Evolutionary conservation across 2,329 filamentous ascomycete genomes (phyloP).

Genomic region (Trichoderma koningii): DNA sequence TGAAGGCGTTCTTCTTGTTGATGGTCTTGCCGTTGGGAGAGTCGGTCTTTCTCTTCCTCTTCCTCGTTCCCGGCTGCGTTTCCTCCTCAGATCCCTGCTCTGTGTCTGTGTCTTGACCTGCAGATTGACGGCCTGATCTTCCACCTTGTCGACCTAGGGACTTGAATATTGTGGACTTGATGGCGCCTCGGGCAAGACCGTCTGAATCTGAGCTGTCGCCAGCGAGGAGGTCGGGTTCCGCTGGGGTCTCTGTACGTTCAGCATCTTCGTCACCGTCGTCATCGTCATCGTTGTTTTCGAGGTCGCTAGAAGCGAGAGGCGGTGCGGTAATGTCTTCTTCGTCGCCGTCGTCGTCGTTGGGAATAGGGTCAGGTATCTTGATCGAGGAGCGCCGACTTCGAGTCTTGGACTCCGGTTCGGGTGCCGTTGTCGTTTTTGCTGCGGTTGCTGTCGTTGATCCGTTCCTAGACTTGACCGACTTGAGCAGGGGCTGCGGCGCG

Average conservation of each 20-base stretch:
- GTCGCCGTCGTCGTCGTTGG: constrained; percentile 6
- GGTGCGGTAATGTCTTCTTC: constrained; percentile 29
- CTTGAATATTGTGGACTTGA: constrained; percentile 41
- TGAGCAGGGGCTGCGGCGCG: neutral
- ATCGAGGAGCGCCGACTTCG: constrained; percentile 3
- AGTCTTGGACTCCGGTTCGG: neutral
- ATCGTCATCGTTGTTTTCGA: constrained; percentile 4
- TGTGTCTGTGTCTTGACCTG: neutral
- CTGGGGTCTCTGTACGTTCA: constrained; percentile 26
- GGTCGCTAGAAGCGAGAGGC: constrained; percentile 36
- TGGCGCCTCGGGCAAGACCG: constrained; percentile 35
- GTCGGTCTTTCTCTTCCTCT: constrained; percentile 24
- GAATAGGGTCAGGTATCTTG: constrained; percentile 10
- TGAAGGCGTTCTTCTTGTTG: constrained; percentile 6
- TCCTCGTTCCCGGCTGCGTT: constrained; percentile 8
- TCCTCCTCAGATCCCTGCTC: neutral
- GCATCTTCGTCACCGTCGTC: constrained; percentile 31
- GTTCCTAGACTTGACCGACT: neutral
- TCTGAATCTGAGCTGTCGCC: constrained; percentile 37
- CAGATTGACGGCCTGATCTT: neutral
- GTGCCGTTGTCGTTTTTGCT: neutral
- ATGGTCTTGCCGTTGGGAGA: constrained; percentile 25
- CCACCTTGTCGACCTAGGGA: neutral
- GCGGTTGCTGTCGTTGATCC: neutral
- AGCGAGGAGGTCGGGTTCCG: neutral